Evolutionary conservation across 768 basidiomycete species (phyloP), one percentile per base, ranked within the genome.

Genomic region (Kwoniella europaea): DNA sequence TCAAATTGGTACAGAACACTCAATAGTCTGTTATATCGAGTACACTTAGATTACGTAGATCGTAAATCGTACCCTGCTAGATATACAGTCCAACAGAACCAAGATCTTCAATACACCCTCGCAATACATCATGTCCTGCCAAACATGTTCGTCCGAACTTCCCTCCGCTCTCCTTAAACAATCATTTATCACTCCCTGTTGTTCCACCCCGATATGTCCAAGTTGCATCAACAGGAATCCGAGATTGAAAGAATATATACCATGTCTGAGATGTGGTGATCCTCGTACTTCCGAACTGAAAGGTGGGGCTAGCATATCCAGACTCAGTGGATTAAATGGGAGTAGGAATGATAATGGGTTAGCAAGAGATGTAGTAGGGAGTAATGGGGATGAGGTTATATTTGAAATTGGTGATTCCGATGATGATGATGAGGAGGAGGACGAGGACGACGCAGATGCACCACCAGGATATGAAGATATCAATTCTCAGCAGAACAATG

Each of bases 191-290:
- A 78, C 82, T 4, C 76, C 80, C 18, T 83, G 82, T 66, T 83
- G 82, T 70, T 22, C 44, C 12, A 50, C 69, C 10, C 78, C 78
- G 43, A 83, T 83, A 71, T 83, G 82, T 63, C 46, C 35, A 18
- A 58, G 52, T 9, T 83, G 82, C 60, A 62, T 83, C 5, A 42
- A 29, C 24, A 58, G 61, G 1, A 81, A 83, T 59, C 82, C 82
- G 2, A 62, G 82, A 57, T 69, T 83, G 55, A 78, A 67, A 53
- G 75, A 79, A 18, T 83, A 79, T 35, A 64, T 72, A 55, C 81
- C 81, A 3, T 82, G 81, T 74, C 65, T 82, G 3, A 50, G 74
- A 41, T 82, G 81, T 68, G 81, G 79, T 4, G 74, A 81, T 73
- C 74, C 73, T 5, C 46, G 71, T 54, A 65, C 68, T 53, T 18